A percentile compares a stretch with the other conserved stretches of the same genome.
phyloP scores from a whole-genome alignment of 805 yeast genomes.

The Hanseniaspora valbyensis region DNA sequence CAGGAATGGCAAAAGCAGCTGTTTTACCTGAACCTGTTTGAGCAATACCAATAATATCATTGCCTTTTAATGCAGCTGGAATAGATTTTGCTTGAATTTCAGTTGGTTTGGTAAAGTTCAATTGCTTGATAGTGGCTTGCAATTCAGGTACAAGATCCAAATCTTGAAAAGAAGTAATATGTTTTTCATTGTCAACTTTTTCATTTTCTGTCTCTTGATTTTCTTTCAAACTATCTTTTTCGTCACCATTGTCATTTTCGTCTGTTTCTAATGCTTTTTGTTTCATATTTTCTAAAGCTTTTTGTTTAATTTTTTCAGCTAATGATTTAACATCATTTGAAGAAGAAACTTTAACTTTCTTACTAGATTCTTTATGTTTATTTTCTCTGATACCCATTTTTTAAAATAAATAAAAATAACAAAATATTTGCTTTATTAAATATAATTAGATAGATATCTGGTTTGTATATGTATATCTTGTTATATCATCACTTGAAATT shows the following conservation, averaged over 20 bases:
- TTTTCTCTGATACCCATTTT: neutral
- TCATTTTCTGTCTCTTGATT: conserved; percentile 11
- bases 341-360: neutral
- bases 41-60: conserved; percentile 90
- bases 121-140: conserved; percentile 60
- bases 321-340: conserved; percentile 30
- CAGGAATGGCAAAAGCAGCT: conserved; percentile 96
- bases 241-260: conserved; percentile 18
- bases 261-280: conserved; percentile 20
- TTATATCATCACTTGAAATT: no score
- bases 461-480: no score
- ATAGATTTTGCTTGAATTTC: conserved; percentile 88
- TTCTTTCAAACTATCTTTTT: conserved; percentile 15
- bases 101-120: conserved; percentile 75
- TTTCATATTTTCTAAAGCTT: conserved; percentile 28
- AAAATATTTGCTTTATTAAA: no score
- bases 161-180: conserved; percentile 38
- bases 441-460: neutral
- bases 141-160: conserved; percentile 66
- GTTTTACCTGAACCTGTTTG: conserved; percentile 98
- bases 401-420: no score
- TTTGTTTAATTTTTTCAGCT: conserved; percentile 45
- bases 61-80: conserved; percentile 81
- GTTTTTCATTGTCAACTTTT: conserved; percentile 20
- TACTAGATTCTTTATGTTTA: neutral